A percentile compares a stretch with the other conserved stretches of the same genome.
These are phyloP conservation scores for Phlebopus sp. DNA, from an alignment of 1,284 basidiomycete species.

Conservation along the genomic window DNA sequence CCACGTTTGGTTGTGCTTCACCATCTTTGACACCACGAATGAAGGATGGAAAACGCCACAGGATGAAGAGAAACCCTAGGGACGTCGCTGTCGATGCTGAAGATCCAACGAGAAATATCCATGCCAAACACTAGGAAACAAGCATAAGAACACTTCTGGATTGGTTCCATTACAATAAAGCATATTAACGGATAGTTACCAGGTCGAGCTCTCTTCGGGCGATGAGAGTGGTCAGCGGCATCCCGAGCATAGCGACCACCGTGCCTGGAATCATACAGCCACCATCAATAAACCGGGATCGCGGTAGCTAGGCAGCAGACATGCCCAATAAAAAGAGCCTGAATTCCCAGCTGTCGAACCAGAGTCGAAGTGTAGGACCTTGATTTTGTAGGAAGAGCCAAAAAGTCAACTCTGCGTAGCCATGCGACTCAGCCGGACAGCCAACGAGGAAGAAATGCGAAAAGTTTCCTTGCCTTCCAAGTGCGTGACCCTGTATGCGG, in stretches of 20 bases:
- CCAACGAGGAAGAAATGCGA: neutral
- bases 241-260: slow-evolving; percentile 55
- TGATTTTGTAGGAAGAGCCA: slow-evolving; percentile 77
- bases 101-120: slow-evolving; percentile 68
- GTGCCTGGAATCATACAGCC: slow-evolving; percentile 45
- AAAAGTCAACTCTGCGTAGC: slow-evolving; percentile 60
- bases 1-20: slow-evolving; percentile 66
- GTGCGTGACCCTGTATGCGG: slow-evolving; percentile 61
- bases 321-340: slow-evolving; percentile 58
- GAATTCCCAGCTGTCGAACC: slow-evolving; percentile 72
- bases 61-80: slow-evolving; percentile 62
- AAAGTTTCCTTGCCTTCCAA: slow-evolving; percentile 55
- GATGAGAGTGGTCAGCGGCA: slow-evolving; percentile 64
- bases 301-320: slow-evolving; percentile 4
- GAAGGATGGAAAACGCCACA: slow-evolving; percentile 64
- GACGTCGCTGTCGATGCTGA: slow-evolving; percentile 62
- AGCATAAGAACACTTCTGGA: slow-evolving; percentile 10
- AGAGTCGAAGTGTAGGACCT: slow-evolving; percentile 60
- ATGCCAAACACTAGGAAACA: slow-evolving; percentile 52
- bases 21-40: slow-evolving; percentile 63
- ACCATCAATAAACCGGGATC: slow-evolving; percentile 16
- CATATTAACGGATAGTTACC: slow-evolving; percentile 36
- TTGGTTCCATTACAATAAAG: neutral
- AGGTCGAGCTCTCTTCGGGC: slow-evolving; percentile 52
- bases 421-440: slow-evolving; percentile 1